Conservation (phyloP, 2,329 filamentous ascomycete species). For the Aspergillaceae sp. region DNA sequence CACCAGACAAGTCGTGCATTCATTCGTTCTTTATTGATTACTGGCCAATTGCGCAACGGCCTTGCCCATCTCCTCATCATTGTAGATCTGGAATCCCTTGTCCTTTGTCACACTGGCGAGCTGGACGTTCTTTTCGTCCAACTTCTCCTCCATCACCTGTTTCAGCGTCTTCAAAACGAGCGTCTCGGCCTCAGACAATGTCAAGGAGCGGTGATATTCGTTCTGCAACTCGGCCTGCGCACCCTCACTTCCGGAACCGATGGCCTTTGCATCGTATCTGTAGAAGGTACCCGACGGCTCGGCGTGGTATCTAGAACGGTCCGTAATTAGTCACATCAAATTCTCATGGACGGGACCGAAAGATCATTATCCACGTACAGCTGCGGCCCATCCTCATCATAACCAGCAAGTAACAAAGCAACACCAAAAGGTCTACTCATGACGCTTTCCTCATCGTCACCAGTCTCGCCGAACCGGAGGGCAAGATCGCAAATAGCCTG, state of each 20-base stretch:
- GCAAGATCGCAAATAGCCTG: slow-evolving; percentile 98
- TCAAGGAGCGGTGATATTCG: slow-evolving; percentile 97
- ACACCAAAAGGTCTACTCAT: slow-evolving; percentile 98
- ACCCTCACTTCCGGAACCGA: slow-evolving; percentile 92
- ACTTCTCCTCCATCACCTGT: slow-evolving; percentile 99
- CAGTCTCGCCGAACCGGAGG: slow-evolving; percentile 91
- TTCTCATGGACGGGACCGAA: neutral
- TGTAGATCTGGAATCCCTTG: slow-evolving; percentile 97
- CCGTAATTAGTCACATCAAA: neutral
- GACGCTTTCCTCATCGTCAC: slow-evolving; percentile 95
- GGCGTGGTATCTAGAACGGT: slow-evolving; percentile 65
- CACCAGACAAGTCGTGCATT: slow-evolving; percentile 7
- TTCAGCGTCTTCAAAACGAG: slow-evolving; percentile 95
- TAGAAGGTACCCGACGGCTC: slow-evolving; percentile 98
- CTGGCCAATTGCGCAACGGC: slow-evolving; percentile 65
- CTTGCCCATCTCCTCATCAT: slow-evolving; percentile 90
- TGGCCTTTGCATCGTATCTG: slow-evolving; percentile 97
- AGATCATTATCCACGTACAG: slow-evolving; percentile 46
- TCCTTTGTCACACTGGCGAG: slow-evolving; percentile 96
- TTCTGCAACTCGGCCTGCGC: slow-evolving; percentile 97
- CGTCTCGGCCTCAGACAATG: slow-evolving; percentile 85
- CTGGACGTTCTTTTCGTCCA: slow-evolving; percentile 98
- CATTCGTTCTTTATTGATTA: slow-evolving; percentile 30
- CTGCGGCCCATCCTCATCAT: slow-evolving; percentile 92
- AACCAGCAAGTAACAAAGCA: slow-evolving; percentile 89